These are phyloP conservation scores for Blastobotrys indianensis DNA, from an alignment of 1,139 yeast species.

Conservation along the genomic window DNA sequence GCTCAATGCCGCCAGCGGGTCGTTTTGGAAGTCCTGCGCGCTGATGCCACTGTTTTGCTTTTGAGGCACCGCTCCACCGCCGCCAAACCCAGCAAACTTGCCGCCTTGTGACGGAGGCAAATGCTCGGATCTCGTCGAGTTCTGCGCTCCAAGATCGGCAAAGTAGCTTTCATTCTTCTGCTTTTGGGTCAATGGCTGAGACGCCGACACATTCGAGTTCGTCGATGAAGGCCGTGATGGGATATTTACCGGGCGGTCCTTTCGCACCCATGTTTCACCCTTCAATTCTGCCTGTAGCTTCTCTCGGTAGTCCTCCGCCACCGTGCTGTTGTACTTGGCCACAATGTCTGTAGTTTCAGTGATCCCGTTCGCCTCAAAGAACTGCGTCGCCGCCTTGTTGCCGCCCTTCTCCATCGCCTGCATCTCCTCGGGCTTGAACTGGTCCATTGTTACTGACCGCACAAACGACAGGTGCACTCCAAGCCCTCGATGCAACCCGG, in stretches of 20 bases:
- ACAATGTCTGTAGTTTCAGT: constrained; percentile 60
- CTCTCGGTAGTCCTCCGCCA: constrained; percentile 92
- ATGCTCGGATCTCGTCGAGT: constrained; percentile 67
- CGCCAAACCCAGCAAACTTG: constrained; percentile 82
- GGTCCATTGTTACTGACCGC: constrained; percentile 95
- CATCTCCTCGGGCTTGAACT: constrained; percentile 87
- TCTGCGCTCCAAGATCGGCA: constrained; percentile 67
- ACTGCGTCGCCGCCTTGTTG: constrained; percentile 63
- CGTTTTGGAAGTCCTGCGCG: constrained; percentile 70
- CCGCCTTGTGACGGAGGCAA: constrained; percentile 95
- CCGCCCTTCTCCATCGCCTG: constrained; percentile 94
- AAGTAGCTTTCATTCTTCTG: constrained; percentile 73
- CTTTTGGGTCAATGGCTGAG: constrained; percentile 40
- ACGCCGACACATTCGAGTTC: constrained; percentile 12
- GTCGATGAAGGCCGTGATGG: constrained; percentile 18
- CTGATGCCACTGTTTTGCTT: constrained; percentile 46
- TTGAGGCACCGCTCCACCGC: constrained; percentile 31
- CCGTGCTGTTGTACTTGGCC: constrained; percentile 75
- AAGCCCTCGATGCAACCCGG: constrained; percentile 89
- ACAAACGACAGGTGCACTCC: constrained; percentile 98
- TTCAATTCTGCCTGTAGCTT: constrained; percentile 69
- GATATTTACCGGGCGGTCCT: constrained; percentile 29
- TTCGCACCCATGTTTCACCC: constrained; percentile 59
- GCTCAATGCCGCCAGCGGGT: constrained; percentile 81
- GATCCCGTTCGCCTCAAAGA: constrained; percentile 61